These are phyloP conservation scores for Cyanidiococcus yangmingshanensis DNA, from an alignment of 23 red algal genomes.

Conservation along the genomic window DNA sequence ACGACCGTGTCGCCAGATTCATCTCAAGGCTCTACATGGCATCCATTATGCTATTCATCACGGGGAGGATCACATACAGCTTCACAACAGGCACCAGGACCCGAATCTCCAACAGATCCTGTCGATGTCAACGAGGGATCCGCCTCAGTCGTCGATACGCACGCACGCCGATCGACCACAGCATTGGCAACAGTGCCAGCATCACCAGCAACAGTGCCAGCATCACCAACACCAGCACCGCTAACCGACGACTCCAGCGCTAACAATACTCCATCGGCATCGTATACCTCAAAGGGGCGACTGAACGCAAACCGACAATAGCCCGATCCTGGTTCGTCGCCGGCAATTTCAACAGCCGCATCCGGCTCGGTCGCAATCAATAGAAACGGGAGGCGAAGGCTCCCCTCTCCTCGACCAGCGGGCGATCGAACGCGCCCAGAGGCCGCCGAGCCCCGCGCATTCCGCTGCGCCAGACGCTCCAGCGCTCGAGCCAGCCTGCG, in stretches of 20 bases:
- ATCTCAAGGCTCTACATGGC: too few species aligned
- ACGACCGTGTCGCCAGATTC: too few species aligned
- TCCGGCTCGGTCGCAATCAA: conserved; percentile 14
- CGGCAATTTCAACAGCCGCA: not conserved
- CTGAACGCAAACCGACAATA: not conserved
- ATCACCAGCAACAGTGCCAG: not conserved
- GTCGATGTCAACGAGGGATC: too few species aligned
- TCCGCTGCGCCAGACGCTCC: not conserved
- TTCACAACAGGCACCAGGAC: too few species aligned
- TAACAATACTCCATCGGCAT: not conserved
- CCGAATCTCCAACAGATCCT: too few species aligned
- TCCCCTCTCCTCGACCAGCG: not conserved
- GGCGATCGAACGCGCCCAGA: not conserved
- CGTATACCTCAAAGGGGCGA: not conserved
- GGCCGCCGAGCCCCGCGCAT: not conserved
- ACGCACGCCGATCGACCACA: too few species aligned
- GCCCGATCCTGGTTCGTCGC: not conserved
- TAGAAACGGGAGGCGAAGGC: not conserved
- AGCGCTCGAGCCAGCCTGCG: not conserved
- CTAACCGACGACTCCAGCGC: not conserved
- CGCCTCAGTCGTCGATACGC: too few species aligned
- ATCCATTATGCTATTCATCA: too few species aligned
- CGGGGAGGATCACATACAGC: too few species aligned
- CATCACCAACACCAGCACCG: not conserved
- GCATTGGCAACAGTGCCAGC: too few species aligned